A percentile compares a stretch with the other conserved stretches of the same genome.
phyloP scores from a whole-genome alignment of 164 flowering plant species.

The Liriodendron chinense region DNA sequence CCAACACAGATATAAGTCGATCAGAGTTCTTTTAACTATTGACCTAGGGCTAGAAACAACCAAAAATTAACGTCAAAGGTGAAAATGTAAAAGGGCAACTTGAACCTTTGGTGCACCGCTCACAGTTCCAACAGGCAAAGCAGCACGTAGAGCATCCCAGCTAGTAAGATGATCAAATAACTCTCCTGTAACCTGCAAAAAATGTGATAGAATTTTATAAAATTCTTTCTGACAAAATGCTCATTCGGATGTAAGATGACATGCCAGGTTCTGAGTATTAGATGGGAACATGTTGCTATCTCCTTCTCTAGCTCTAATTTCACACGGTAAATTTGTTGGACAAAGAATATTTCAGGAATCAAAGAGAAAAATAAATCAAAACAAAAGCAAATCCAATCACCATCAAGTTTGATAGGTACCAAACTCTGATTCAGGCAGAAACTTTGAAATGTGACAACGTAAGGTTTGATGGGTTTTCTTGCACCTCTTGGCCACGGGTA shows the following conservation, averaged over 20 bases:
- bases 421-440: no score
- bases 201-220: neutral
- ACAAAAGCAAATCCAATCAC: no score
- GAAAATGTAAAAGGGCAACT: neutral
- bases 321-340: no score
- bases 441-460: no score
- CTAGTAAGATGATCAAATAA: constrained; percentile 60
- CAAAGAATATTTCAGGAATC: no score
- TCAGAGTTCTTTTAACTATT: neutral
- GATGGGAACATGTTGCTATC: no score
- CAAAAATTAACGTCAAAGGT: neutral
- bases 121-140: constrained; percentile 96
- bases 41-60: neutral
- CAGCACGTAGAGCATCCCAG: constrained; percentile 93
- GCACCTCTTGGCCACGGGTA: neutral
- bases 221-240: no score
- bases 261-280: no score
- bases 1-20: neutral
- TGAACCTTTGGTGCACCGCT: constrained; percentile 97
- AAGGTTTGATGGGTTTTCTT: neutral
- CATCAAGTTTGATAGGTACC: neutral
- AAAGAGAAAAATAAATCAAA: no score
- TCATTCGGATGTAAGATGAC: no score
- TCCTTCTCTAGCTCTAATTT: no score
- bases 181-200: constrained; percentile 82